These are phyloP conservation scores for Oemleria cerasiformis DNA, from an alignment of 306 rosid genomes.

Conservation along the genomic window DNA sequence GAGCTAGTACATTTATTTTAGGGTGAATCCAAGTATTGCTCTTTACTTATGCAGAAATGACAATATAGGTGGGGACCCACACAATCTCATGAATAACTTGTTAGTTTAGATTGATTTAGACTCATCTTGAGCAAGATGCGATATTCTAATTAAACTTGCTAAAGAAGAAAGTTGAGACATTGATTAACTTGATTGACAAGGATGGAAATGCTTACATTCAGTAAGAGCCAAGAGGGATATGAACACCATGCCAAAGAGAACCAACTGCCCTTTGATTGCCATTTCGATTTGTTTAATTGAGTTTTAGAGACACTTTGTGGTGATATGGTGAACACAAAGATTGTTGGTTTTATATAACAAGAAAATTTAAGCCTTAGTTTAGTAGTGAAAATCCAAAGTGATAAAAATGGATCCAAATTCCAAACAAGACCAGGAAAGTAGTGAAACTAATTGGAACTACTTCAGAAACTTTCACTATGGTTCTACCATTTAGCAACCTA, in stretches of 20 bases:
- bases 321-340: too few relatives aligned
- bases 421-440: background rate
- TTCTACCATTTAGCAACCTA: background rate
- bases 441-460: background rate
- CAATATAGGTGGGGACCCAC: too few relatives aligned
- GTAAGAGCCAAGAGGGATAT: background rate
- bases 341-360: background rate
- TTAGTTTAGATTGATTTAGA: too few relatives aligned
- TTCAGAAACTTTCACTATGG: background rate
- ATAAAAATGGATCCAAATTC: background rate
- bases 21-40: too few relatives aligned
- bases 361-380: background rate
- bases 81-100: too few relatives aligned
- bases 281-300: background rate
- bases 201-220: background rate
- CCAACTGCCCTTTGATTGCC: conserved; percentile 1
- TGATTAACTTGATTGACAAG: background rate
- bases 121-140: too few relatives aligned
- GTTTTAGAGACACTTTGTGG: background rate
- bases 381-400: background rate
- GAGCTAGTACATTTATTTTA: too few relatives aligned
- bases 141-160: too few relatives aligned
- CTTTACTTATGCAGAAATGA: too few relatives aligned
- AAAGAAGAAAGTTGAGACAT: background rate
- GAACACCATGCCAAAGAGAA: background rate